Evolutionary conservation across 805 yeast species (phyloP), one percentile per base, ranked within the genome.

Genomic region (Metschnikowia sp.): DNA sequence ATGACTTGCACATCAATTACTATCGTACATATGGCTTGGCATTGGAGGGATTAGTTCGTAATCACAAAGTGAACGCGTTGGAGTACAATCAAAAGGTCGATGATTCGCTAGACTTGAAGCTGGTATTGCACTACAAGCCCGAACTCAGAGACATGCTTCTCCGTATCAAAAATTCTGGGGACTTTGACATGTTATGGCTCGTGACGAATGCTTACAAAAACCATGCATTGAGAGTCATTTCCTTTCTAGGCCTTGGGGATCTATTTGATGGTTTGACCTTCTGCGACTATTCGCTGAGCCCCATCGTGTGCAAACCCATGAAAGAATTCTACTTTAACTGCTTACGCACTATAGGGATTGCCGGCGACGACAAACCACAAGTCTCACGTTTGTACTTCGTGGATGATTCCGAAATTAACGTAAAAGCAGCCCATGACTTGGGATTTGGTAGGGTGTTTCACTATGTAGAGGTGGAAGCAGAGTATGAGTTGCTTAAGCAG

Each of bases 161-260:
- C 3, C 57, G 66, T 9, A 54, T 86, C 55, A 74, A 65, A 49
- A 56, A 63, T 32, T 47, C 64, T 10, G 61, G 67, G n/a, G 78
- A 81, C 52, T 81, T 84, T 48, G 84, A 83, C 57, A 76, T 83
- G 59, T 70, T 92, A 53, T 92, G 99, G 99, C 76, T 94, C 38
- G 86, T 89, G 60, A 92, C 99, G 4, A 92, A 92, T 64, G 98
- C 99, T 1, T 92, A 92, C 69, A 83, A 84, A 62, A 89, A 82
- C 59, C 99, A 92, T 66, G 99, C 92, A 0, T 58, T 83, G 39
- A 75, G 97, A 42, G 96, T 89, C 30, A 75, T 90, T 15, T 76
- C 82, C 37, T 72, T 92, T 40, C 71, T 92, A 41, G 97, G 97
- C 2, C 64, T 92, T 29, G 97, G 92, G n/a, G 97, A 91, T 63